These are phyloP conservation scores for Rugonectria rugulosa DNA, from an alignment of 2,329 filamentous ascomycete genomes.

Conservation along the genomic window DNA sequence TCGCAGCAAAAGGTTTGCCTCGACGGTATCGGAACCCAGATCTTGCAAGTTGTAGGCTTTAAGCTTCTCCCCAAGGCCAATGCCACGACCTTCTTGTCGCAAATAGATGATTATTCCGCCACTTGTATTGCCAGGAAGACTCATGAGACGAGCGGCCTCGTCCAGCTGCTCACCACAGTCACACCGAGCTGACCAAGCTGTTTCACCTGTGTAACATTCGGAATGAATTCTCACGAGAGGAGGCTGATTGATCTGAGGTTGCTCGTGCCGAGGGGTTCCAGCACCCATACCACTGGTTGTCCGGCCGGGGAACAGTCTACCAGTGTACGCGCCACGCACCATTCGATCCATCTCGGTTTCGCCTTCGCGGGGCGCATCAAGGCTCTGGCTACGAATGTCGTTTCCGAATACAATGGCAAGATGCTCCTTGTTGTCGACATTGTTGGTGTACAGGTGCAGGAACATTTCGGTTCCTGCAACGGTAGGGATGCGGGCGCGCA, in stretches of 20 bases:
- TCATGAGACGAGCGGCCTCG: constrained; percentile 94
- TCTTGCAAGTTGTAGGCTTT: constrained; percentile 99
- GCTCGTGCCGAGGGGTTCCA: constrained; percentile 38
- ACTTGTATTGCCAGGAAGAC: constrained; percentile 65
- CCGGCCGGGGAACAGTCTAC: constrained; percentile 84
- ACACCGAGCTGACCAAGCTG: constrained; percentile 96
- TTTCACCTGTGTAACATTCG: constrained; percentile 98
- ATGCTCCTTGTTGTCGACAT: constrained; percentile 93
- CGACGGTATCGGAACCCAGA: constrained; percentile 94
- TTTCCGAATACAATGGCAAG: constrained; percentile 96
- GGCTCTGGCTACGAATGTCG: constrained; percentile 75
- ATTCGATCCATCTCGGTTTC: constrained; percentile 91
- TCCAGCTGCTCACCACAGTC: constrained; percentile 98
- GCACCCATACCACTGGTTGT: constrained; percentile 72
- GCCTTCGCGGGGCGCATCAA: constrained; percentile 75
- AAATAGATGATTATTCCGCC: constrained; percentile 96
- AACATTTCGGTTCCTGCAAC: constrained; percentile 96
- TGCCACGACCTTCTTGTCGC: constrained; percentile 93
- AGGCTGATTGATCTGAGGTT: constrained; percentile 23
- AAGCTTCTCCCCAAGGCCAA: constrained; percentile 92
- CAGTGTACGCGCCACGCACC: constrained; percentile 92
- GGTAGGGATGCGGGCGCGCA: constrained; percentile 93
- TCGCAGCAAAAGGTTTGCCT: constrained; percentile 88
- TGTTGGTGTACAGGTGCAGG: constrained; percentile 92
- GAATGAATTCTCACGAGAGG: constrained; percentile 95